Percentiles rank a stretch among this genome's conserved stretches.
phyloP scores from a whole-genome alignment of 176 grass and related monocot species.

The Poa pratensis region DNA sequence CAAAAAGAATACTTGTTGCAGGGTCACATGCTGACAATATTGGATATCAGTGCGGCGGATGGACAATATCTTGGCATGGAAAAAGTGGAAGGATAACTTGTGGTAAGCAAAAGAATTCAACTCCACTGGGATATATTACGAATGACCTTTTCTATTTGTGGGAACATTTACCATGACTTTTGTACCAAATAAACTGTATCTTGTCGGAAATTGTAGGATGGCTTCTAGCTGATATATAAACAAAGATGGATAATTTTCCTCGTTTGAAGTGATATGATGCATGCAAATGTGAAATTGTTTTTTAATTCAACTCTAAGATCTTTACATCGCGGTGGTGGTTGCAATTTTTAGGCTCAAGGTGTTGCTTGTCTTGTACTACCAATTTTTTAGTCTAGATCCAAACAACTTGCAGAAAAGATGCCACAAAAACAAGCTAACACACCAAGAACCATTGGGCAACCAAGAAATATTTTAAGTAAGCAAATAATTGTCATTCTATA shows the following conservation, averaged over 20 bases:
- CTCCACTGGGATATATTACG: background rate
- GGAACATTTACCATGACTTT: background rate
- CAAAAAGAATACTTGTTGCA: slow-evolving; percentile 68
- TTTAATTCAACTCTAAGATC: background rate
- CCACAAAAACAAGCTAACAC: no score
- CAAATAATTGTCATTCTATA: background rate
- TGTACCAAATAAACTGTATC: background rate
- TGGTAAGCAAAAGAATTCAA: slow-evolving; percentile 46
- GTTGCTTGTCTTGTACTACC: background rate
- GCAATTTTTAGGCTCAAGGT: background rate
- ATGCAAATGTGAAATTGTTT: background rate
- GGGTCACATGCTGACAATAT: slow-evolving; percentile 81
- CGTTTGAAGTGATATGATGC: background rate
- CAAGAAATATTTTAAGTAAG: background rate
- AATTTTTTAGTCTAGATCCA: background rate
- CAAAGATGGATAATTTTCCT: background rate
- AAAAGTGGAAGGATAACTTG: slow-evolving; percentile 65
- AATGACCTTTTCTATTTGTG: no score
- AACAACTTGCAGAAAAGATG: background rate
- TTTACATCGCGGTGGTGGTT: background rate
- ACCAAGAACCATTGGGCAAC: background rate
- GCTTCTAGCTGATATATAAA: background rate
- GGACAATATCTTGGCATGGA: slow-evolving; percentile 79
- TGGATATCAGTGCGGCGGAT: slow-evolving; percentile 85
- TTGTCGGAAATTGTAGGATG: background rate